These are phyloP conservation scores for Petrea volubilis DNA, from an alignment of 257 asterid species.

Conservation along the genomic window DNA sequence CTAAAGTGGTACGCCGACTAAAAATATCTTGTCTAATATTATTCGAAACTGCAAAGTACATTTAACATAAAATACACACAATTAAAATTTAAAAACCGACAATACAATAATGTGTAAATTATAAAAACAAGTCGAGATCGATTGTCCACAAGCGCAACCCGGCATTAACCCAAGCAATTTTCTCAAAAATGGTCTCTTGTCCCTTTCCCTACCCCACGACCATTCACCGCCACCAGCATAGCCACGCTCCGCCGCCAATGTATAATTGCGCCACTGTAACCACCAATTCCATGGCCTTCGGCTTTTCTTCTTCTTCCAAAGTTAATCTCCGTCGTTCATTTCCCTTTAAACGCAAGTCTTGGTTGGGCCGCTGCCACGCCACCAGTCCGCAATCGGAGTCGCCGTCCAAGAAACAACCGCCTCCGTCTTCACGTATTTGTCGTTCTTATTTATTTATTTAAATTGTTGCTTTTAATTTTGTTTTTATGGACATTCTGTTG, in stretches of 20 bases:
- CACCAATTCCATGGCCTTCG: background rate
- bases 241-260: conserved; percentile 28
- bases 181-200: conserved; percentile 21
- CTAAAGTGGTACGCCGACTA: no score
- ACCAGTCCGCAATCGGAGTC: conserved; percentile 47
- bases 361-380: conserved; percentile 48
- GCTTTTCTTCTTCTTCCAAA: conserved; percentile 10
- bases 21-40: no score
- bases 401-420: conserved; percentile 25
- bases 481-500: background rate
- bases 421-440: conserved; percentile 43
- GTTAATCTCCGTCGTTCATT: conserved; percentile 29
- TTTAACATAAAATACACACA: no score
- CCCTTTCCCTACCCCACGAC: conserved; percentile 7
- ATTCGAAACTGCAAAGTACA: no score
- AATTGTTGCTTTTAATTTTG: background rate
- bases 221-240: conserved; percentile 7
- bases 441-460: background rate
- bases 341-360: conserved; percentile 19
- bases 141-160: no score
- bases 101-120: no score
- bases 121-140: no score
- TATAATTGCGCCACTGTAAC: conserved; percentile 8
- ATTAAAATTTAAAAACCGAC: no score
- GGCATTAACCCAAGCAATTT: background rate